A percentile compares a stretch with the other conserved stretches of the same genome.
Conservation (phyloP, 2,329 filamentous ascomycete genomes). For the Diaporthe longicolla region DNA sequence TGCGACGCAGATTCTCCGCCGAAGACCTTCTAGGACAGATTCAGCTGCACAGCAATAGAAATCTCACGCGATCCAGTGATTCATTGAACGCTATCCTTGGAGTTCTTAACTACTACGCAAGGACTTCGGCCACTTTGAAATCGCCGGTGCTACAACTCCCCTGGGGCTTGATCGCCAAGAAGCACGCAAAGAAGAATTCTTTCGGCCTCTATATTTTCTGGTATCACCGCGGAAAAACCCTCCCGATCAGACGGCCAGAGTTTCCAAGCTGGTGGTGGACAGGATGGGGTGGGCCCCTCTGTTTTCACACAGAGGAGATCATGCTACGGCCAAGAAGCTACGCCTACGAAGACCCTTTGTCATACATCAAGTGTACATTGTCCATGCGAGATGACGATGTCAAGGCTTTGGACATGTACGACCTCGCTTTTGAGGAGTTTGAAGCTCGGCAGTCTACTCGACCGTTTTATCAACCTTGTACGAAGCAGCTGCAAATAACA, state of each 20-base stretch:
- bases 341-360: neutral
- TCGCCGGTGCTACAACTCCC: neutral
- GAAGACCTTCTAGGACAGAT: accelerated
- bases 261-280: constrained; percentile 5
- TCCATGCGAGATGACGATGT: neutral
- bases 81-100: neutral
- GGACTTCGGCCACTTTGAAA: neutral
- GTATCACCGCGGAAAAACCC: neutral
- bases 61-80: neutral
- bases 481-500: neutral
- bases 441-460: neutral
- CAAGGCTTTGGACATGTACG: neutral
- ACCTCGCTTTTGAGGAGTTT: neutral
- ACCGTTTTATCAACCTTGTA: neutral
- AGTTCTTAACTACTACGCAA: neutral
- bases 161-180: neutral
- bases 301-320: neutral
- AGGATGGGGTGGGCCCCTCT: neutral
- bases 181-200: neutral
- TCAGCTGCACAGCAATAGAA: neutral
- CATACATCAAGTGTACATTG: neutral
- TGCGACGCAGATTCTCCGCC: neutral
- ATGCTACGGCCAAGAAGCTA: neutral
- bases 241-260: neutral
- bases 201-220: neutral